Percentiles rank a stretch among this genome's conserved stretches.
Evolutionary conservation across 257 asterid genomes (phyloP).

Genomic region (Lycium ferocissimum): DNA sequence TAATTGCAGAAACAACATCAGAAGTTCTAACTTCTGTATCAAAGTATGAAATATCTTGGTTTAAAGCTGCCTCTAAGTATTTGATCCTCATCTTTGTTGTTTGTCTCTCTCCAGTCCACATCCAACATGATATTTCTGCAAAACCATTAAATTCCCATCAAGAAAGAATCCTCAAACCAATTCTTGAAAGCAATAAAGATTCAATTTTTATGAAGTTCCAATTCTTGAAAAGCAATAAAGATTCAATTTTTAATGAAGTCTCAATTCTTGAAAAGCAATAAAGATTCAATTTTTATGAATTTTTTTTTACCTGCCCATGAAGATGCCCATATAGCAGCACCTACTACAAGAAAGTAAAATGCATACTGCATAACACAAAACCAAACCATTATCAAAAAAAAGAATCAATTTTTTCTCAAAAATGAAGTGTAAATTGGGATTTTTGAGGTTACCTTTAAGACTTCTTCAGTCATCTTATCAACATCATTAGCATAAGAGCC

Average conservation of each 20-base stretch:
- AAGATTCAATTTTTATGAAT: neutral
- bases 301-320: slow-evolving; percentile 90
- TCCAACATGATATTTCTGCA: slow-evolving; percentile 95
- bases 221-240: neutral
- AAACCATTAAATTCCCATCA: slow-evolving; percentile 38
- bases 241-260: neutral
- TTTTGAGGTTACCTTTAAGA: slow-evolving; percentile 63
- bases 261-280: neutral
- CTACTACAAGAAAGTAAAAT: slow-evolving; percentile 94
- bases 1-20: slow-evolving; percentile 88
- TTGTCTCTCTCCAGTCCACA: slow-evolving; percentile 98
- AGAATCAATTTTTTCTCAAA: neutral
- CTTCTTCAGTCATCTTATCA: slow-evolving; percentile 97
- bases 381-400: slow-evolving; percentile 30
- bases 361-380: slow-evolving; percentile 76
- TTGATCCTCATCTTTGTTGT: slow-evolving; percentile 88
- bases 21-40: slow-evolving; percentile 91
- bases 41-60: slow-evolving; percentile 85
- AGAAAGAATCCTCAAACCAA: slow-evolving; percentile 18
- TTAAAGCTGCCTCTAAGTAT: slow-evolving; percentile 79
- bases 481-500: slow-evolving; percentile 89
- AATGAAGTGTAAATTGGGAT: neutral
- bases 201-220: neutral
- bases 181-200: neutral
- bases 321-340: slow-evolving; percentile 99